Evolutionary conservation across 129 eudicot species (phyloP).

Genomic region (Apium graveolens): DNA sequence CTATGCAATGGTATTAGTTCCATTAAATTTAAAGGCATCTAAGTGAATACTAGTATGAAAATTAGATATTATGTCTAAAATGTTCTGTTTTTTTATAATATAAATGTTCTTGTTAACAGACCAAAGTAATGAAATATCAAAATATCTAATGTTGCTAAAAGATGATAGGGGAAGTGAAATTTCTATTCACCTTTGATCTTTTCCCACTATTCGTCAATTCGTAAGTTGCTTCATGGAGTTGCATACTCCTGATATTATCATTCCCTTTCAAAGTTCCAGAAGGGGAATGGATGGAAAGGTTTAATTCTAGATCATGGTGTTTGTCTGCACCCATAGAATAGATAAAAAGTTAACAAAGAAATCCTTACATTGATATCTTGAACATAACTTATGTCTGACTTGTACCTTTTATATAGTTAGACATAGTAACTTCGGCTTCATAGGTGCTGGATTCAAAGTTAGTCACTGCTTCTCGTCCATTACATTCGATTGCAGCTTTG

Average conservation of each 20-base stretch:
- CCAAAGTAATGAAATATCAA: not conserved
- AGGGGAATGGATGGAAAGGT: conserved; percentile 57
- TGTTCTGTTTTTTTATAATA: too few relatives aligned
- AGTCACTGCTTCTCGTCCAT: conserved; percentile 39
- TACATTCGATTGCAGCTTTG: conserved; percentile 35
- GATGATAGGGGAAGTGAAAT: not conserved
- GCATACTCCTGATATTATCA: conserved; percentile 23
- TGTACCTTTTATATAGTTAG: conserved; percentile 45
- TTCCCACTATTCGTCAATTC: conserved; percentile 39
- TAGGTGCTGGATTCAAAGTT: conserved; percentile 34
- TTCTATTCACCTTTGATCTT: conserved; percentile 37
- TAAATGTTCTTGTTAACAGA: not conserved
- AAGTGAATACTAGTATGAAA: not conserved
- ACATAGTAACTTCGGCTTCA: conserved; percentile 16
- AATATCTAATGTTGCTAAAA: not conserved
- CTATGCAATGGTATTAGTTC: not conserved
- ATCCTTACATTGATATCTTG: not conserved
- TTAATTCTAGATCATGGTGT: conserved; percentile 65
- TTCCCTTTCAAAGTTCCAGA: conserved; percentile 28
- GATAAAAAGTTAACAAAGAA: conserved; percentile 6
- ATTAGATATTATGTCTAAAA: not conserved
- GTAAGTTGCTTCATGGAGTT: conserved; percentile 20
- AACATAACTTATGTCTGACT: not conserved
- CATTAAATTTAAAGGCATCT: not conserved
- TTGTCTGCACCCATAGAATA: conserved; percentile 32